Base-by-base conservation (phyloP, 2,329 filamentous ascomycete species). In the Rhexocercosporidium sp. region DNA sequence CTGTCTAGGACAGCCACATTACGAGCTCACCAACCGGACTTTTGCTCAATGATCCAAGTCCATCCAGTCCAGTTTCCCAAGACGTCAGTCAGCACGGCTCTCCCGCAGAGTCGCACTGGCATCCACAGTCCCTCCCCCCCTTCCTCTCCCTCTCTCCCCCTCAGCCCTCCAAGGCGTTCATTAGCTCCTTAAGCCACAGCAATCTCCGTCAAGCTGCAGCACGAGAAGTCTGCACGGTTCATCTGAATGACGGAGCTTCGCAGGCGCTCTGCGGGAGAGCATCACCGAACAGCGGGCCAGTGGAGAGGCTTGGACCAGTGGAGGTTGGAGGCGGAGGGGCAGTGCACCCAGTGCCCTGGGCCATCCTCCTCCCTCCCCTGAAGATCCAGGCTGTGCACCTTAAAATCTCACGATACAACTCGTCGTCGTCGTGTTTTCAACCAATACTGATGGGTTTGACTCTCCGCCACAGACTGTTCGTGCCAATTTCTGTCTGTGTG, bases 181-280 rank as follows among this genome's bases (percentile, higher is more conserved):
- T 57, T 22, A 25, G 27, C 44, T 47, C n/a, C 44, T 22, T 20
- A 20, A 59, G 27, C 22, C 51, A 25, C 22, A 59, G 14, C 29
- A 57, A 34, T 59, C 37, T 46, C 29, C 37, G 51, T 56, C 57
- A 37, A 59, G 27, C 20, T 34, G 62, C 49, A 56, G 34, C 29
- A 41, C 2, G 25, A 49, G 18, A 47, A n/a, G 16, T 25, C 29
- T 59, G 54, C 65, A 67, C 61, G 60, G 46, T 64, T 59, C 65
- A 37, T 67, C 54, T n/a, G n/a, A 51, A 64, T 64, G 65, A 67
- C 65, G 65, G 62, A 44, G 61, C 60, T 57, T 54, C 49, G 37
- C 65, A 64, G 41, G 20, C 7, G 2, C 18, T 27, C 18, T 51
- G 41, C 62, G 53, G 62, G 41, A 57, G 61, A 54, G 31, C 56